Conservation (phyloP, 176 grass and related monocot species). For the bread wheat (Triticum aestivum) region DNA sequence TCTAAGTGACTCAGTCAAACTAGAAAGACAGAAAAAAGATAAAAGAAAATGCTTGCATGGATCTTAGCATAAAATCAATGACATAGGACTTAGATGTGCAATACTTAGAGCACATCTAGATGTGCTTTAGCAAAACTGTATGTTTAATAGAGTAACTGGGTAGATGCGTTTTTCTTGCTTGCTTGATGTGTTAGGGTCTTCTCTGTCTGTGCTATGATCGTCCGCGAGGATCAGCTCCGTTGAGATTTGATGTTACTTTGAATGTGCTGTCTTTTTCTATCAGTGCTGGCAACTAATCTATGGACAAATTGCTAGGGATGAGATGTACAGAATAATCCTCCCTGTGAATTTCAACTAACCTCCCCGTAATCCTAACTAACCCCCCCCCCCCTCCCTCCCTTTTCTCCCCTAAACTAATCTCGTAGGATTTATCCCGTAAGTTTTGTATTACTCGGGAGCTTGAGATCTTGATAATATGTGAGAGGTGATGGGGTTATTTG, state of each 20-base stretch:
- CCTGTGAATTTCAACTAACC: neutral
- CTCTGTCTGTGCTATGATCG: neutral
- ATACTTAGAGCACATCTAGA: no score
- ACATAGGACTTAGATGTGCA: no score
- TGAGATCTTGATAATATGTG: conserved; percentile 1
- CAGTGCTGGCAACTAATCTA: neutral
- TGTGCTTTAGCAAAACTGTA: no score
- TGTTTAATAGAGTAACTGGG: neutral
- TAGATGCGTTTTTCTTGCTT: neutral
- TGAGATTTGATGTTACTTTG: conserved; percentile 2
- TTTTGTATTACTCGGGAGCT: neutral
- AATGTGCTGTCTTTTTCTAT: neutral
- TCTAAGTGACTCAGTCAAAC: no score
- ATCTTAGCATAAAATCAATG: no score
- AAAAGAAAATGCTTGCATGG: no score
- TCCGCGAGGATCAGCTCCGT: neutral
- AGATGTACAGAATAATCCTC: neutral
- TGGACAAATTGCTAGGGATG: neutral
- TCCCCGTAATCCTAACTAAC: no score
- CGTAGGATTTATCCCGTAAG: neutral
- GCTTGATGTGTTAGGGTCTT: neutral
- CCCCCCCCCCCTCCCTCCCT: no score
- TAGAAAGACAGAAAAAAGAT: no score
- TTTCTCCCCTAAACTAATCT: no score
- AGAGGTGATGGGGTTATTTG: neutral